phyloP scores from a whole-genome alignment of 2,329 filamentous ascomycete species.

The Akanthomyces lecanii region DNA sequence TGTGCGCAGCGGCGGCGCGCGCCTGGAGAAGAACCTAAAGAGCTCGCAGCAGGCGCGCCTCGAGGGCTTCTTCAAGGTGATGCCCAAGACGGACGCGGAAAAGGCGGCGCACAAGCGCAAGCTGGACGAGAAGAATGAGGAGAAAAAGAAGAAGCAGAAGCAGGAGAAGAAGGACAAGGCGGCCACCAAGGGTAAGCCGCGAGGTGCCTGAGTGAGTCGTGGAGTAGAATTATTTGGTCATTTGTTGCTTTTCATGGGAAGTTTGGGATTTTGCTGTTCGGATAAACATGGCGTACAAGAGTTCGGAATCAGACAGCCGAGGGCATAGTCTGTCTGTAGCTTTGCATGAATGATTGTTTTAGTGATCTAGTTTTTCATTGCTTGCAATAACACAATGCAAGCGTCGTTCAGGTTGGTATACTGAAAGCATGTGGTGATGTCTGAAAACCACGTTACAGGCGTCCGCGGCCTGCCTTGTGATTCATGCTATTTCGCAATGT shows the following conservation, averaged over 20 bases:
- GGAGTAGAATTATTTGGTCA: background rate
- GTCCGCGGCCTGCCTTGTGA: background rate
- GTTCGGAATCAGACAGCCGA: background rate
- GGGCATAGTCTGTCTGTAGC: background rate
- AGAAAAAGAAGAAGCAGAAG: conserved; percentile 94
- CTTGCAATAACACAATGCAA: background rate
- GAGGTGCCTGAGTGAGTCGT: conserved; percentile 44
- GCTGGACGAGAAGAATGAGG: conserved; percentile 84
- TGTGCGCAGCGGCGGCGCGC: conserved; percentile 71
- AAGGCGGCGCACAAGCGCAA: conserved; percentile 86
- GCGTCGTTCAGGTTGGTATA: too few relatives aligned
- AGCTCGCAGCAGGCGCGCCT: conserved; percentile 83
- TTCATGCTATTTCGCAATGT: background rate
- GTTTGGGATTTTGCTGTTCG: background rate
- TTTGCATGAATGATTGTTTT: background rate
- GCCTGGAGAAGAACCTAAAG: conserved; percentile 87
- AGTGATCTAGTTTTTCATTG: background rate
- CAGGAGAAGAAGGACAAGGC: conserved; percentile 94
- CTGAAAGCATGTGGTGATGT: background rate
- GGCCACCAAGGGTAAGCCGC: conserved; percentile 80
- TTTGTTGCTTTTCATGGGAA: background rate
- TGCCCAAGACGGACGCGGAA: conserved; percentile 83
- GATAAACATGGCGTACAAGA: conserved; percentile 5
- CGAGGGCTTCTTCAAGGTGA: conserved; percentile 94
- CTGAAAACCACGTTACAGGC: background rate